Conservation (phyloP, 208 protist genomes). For the Phytomonas francai region DNA sequence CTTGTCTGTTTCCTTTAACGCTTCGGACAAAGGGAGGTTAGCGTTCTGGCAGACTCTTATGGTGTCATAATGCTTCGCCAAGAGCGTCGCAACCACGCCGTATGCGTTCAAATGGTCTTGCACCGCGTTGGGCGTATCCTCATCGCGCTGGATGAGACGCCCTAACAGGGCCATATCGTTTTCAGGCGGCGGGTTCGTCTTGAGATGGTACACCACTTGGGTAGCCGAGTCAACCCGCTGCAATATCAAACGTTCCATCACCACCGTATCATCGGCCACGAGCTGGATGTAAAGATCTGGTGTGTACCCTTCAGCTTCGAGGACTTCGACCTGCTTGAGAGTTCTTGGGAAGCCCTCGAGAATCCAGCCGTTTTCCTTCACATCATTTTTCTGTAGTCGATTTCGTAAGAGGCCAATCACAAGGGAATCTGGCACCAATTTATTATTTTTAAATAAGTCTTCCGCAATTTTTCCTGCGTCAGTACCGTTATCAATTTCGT, state of each 20-base stretch:
- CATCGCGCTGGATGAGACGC: constrained; percentile 74
- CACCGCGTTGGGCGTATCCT: constrained; percentile 74
- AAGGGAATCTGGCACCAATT: constrained; percentile 73
- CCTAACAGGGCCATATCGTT: constrained; percentile 58
- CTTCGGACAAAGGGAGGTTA: constrained; percentile 24
- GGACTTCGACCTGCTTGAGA: constrained; percentile 57
- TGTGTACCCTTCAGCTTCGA: constrained; percentile 57
- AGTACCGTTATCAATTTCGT: constrained; percentile 45
- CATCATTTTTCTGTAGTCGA: constrained; percentile 67
- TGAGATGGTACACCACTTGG: constrained; percentile 80
- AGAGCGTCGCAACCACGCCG: constrained; percentile 43
- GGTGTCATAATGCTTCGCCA: constrained; percentile 59
- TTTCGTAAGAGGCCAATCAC: constrained; percentile 56
- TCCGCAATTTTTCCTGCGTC: constrained; percentile 51
- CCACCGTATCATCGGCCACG: constrained; percentile 63
- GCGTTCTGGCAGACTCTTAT: constrained; percentile 48
- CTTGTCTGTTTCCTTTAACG: constrained; percentile 35
- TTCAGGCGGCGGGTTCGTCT: constrained; percentile 77
- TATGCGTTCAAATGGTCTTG: constrained; percentile 61
- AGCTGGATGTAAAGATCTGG: constrained; percentile 64
- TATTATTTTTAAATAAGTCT: constrained; percentile 48
- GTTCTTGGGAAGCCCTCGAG: constrained; percentile 90
- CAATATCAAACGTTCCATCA: constrained; percentile 72
- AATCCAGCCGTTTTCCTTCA: constrained; percentile 75
- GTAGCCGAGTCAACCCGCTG: constrained; percentile 84